These are phyloP conservation scores for Aspergillus glaucus DNA, from an alignment of 2,329 filamentous ascomycete genomes.

Conservation along the genomic window DNA sequence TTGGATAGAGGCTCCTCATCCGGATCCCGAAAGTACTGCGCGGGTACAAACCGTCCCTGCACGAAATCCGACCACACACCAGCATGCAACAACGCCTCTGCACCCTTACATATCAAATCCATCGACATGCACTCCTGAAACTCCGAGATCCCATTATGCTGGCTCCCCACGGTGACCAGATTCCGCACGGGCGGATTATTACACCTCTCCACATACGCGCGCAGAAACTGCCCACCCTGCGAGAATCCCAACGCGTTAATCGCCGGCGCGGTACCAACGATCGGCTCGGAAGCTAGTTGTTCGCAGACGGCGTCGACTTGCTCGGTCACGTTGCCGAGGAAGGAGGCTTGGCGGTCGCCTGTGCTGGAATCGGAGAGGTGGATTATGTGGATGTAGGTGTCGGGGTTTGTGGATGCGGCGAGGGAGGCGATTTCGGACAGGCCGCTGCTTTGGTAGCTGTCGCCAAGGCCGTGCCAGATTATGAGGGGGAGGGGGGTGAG, in stretches of 20 bases:
- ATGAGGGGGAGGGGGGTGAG: slow-evolving; percentile 68
- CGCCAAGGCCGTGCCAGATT: slow-evolving; percentile 83
- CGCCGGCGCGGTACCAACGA: slow-evolving; percentile 73
- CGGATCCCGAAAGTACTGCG: slow-evolving; percentile 85
- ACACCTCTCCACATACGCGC: slow-evolving; percentile 83
- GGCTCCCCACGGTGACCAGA: slow-evolving; percentile 81
- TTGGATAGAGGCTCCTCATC: slow-evolving; percentile 49
- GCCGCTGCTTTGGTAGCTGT: slow-evolving; percentile 65
- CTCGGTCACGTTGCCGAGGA: slow-evolving; percentile 79
- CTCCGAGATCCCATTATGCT: slow-evolving; percentile 84
- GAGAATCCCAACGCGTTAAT: slow-evolving; percentile 92
- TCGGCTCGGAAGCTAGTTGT: slow-evolving; percentile 67
- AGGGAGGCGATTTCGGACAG: slow-evolving; percentile 66
- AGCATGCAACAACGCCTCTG: slow-evolving; percentile 67
- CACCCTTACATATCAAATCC: slow-evolving; percentile 76
- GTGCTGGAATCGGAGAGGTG: slow-evolving; percentile 60
- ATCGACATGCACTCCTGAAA: slow-evolving; percentile 65
- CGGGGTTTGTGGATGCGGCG: slow-evolving; percentile 66
- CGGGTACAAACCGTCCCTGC: slow-evolving; percentile 76
- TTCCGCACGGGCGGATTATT: slow-evolving; percentile 67
- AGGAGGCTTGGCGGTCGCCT: slow-evolving; percentile 74
- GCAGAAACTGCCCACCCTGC: slow-evolving; percentile 93
- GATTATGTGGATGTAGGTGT: slow-evolving; percentile 77
- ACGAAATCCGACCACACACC: slow-evolving; percentile 77
- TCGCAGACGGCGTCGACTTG: slow-evolving; percentile 73